Conservation (phyloP, 2,329 filamentous ascomycete genomes). For the Fusarium foetens region DNA sequence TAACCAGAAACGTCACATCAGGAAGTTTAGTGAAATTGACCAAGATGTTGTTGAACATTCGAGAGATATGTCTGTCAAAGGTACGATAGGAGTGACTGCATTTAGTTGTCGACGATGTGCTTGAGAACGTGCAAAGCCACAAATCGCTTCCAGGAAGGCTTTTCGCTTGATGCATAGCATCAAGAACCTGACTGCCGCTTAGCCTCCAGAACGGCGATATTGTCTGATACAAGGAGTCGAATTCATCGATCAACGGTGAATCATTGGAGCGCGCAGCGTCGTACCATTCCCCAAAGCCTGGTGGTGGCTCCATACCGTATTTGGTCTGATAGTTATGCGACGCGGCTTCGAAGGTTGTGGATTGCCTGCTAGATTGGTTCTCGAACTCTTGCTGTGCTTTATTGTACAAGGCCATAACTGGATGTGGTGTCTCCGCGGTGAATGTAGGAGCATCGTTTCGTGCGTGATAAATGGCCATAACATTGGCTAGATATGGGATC, state of each 20-base stretch:
- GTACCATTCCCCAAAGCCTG: constrained; percentile 59
- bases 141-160: constrained; percentile 46
- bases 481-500: background rate
- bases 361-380: constrained; percentile 50
- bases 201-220: constrained; percentile 55
- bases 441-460: background rate
- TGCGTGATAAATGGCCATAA: background rate
- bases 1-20: constrained; percentile 56
- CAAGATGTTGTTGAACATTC: constrained; percentile 47
- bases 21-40: constrained; percentile 45
- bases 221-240: constrained; percentile 54
- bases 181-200: constrained; percentile 47
- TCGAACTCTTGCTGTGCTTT: constrained; percentile 49
- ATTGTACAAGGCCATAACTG: constrained; percentile 34
- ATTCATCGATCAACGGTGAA: constrained; percentile 60
- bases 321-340: constrained; percentile 54
- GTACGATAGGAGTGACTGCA: constrained; percentile 49
- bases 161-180: constrained; percentile 44
- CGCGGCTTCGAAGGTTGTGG: constrained; percentile 49
- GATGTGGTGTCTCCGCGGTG: background rate
- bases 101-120: constrained; percentile 34
- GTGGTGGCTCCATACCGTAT: constrained; percentile 55
- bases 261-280: constrained; percentile 52
- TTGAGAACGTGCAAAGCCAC: constrained; percentile 51
- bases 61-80: constrained; percentile 48